These are phyloP conservation scores for Lactarius sanguifluus DNA, from an alignment of 768 basidiomycete genomes.

Conservation along the genomic window DNA sequence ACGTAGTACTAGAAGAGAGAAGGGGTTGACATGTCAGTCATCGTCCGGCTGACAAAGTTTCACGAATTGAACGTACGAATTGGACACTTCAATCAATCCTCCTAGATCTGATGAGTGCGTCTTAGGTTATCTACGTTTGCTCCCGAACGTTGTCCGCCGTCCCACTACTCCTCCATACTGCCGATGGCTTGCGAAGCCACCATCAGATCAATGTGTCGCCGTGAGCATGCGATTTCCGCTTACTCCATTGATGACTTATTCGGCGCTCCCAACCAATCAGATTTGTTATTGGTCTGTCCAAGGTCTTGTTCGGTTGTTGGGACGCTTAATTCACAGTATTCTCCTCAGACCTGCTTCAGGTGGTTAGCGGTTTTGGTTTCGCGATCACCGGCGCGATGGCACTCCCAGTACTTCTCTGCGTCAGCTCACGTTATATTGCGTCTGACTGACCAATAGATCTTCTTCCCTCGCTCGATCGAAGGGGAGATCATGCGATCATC, in stretches of 20 bases:
- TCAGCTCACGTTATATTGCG: neutral
- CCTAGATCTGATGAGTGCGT: neutral
- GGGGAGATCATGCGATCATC: constrained; percentile 49
- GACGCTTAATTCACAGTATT: neutral
- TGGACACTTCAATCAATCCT: neutral
- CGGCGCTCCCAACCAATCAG: neutral
- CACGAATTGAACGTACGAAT: constrained; percentile 75
- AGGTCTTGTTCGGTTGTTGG: neutral
- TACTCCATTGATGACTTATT: neutral
- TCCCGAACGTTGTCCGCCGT: constrained; percentile 71
- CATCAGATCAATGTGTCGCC: constrained; percentile 62
- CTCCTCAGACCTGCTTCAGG: constrained; percentile 2
- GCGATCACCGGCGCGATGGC: neutral
- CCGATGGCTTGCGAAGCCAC: constrained; percentile 63
- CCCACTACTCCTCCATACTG: constrained; percentile 64
- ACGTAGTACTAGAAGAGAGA: constrained; percentile 46
- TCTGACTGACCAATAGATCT: constrained; percentile 53
- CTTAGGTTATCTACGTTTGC: constrained; percentile 62
- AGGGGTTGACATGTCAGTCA: constrained; percentile 58
- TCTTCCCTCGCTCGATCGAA: constrained; percentile 79
- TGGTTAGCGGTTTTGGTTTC: neutral
- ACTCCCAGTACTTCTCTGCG: constrained; percentile 3
- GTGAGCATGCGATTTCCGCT: constrained; percentile 36
- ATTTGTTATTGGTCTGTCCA: neutral
- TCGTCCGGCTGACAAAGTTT: constrained; percentile 73